These are phyloP conservation scores for Coffea eugenioides DNA, from an alignment of 257 asterid genomes.

Conservation along the genomic window DNA sequence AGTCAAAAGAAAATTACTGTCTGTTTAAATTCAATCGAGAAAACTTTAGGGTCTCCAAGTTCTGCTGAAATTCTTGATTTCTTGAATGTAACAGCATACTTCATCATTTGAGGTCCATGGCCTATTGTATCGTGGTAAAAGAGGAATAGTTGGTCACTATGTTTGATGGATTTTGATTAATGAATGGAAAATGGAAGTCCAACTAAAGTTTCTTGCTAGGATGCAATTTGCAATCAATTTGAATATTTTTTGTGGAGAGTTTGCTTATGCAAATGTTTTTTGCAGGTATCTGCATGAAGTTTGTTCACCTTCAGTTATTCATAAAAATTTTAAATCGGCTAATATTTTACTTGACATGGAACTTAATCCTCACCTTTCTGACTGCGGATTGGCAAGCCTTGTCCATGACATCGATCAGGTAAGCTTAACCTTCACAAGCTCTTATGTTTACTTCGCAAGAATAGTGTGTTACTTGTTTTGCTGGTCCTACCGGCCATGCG, in stretches of 20 bases:
- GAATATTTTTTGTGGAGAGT: background rate
- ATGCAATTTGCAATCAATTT: background rate
- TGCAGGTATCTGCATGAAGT: slow-evolving; percentile 94
- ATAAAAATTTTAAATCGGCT: slow-evolving; percentile 82
- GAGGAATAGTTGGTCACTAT: no score
- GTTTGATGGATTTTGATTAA: background rate
- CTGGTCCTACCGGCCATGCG: background rate
- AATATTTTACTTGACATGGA: slow-evolving; percentile 81
- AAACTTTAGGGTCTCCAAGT: background rate
- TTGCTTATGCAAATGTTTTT: slow-evolving; percentile 22
- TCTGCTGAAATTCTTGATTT: background rate
- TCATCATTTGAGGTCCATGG: background rate
- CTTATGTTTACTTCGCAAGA: background rate
- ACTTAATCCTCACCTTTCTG: slow-evolving; percentile 94
- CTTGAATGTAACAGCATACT: background rate
- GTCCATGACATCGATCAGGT: slow-evolving; percentile 81
- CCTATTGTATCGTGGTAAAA: background rate
- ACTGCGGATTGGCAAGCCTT: slow-evolving; percentile 77
- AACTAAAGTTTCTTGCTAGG: background rate
- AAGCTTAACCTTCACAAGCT: background rate
- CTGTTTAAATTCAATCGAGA: background rate
- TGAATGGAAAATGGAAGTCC: background rate
- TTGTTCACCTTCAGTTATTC: slow-evolving; percentile 88
- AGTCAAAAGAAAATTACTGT: background rate
- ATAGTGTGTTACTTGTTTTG: background rate